Evolutionary conservation across 2,329 filamentous ascomycete species (phyloP), one percentile per base, ranked within the genome.

Genomic region (Hypoxylon sp.): DNA sequence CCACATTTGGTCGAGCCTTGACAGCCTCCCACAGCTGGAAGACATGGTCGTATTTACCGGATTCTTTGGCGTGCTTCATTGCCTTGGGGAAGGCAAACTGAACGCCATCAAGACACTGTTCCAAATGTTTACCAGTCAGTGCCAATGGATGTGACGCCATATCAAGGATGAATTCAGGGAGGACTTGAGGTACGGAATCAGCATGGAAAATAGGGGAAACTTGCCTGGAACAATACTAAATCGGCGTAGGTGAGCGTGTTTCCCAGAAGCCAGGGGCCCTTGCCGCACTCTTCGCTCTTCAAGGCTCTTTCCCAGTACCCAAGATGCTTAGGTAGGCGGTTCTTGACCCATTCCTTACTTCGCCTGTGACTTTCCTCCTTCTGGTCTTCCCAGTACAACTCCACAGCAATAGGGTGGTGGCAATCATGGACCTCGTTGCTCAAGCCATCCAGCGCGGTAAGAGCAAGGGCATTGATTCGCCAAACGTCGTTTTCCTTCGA

Each of bases 341-440:
- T 84, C 64, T 85, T 81, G 6, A 89, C 80, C 68, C 89, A 92
- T 61, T 89, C 84, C 46, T 82, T 81, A 2, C 88, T 84, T 66
- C 85, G 86, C 68, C 82, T 83, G 73, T 88, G 80, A 17, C 89
- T 84, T 77, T 92, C 92, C 1, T 84, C 81, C 77, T 90, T 92
- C 80, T 95, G 92, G n/a, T 94, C 90, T 75, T 93, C 91, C 72
- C 93, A 94, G 77, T 89, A 90, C 3, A 85, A 76, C 2, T 76
- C 77, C 0, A 81, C 76, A 2, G 86, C 83, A 60, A 92, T 82
- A 0, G 92, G 92, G 75, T 94, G 92, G 77, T 95, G 92, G 20
- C 88, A 89, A 73, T 94, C 91, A 76, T 95, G 92, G 0, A 89
- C 79, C 79, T 94, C 92, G 72, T 90, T 89, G 73, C 87, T 87